Percentiles rank a stretch among this genome's conserved stretches.
phyloP scores from a whole-genome alignment of 2,329 filamentous ascomycete species.

The Septoria linicola region DNA sequence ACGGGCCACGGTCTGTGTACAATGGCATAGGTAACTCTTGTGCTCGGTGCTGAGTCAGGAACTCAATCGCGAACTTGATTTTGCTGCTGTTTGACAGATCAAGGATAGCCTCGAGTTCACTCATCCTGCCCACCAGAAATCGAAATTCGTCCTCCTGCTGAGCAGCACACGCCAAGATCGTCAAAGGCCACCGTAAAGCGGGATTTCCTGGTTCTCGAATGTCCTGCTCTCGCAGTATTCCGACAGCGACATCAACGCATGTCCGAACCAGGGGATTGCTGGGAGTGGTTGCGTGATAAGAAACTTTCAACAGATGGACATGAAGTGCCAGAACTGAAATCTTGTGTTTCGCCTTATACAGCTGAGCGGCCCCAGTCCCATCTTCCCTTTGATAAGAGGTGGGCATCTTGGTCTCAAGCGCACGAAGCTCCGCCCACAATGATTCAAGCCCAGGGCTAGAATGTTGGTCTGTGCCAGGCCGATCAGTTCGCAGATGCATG shows the following conservation, averaged over 20 bases:
- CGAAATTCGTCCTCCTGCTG: slow-evolving; percentile 14
- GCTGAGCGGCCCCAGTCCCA: not conserved
- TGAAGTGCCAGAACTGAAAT: slow-evolving; percentile 13
- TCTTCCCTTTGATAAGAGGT: slow-evolving; percentile 3
- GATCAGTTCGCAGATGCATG: slow-evolving; percentile 10
- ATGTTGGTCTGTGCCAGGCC: not conserved
- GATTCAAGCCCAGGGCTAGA: not conserved
- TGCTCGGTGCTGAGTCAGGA: slow-evolving; percentile 1
- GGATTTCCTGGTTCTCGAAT: slow-evolving; percentile 18
- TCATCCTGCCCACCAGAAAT: slow-evolving; percentile 11
- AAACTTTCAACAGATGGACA: slow-evolving; percentile 20
- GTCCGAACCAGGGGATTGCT: slow-evolving; percentile 1
- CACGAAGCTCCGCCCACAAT: slow-evolving; percentile 7
- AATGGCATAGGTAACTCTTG: slow-evolving; percentile 1
- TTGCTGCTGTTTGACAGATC: slow-evolving; percentile 20
- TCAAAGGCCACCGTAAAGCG: slow-evolving; percentile 23
- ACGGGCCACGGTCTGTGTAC: not conserved
- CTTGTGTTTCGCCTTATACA: slow-evolving; percentile 22
- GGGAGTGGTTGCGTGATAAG: slow-evolving; percentile 1
- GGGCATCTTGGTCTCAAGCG: slow-evolving; percentile 8
- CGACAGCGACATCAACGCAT: slow-evolving; percentile 8
- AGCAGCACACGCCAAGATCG: slow-evolving; percentile 20
- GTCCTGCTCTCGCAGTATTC: slow-evolving; percentile 11
- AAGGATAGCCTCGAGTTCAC: slow-evolving; percentile 14
- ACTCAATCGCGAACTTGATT: not conserved